Evolutionary conservation across 2,329 filamentous ascomycete genomes (phyloP).

Genomic region (Hypoxylon sp.): DNA sequence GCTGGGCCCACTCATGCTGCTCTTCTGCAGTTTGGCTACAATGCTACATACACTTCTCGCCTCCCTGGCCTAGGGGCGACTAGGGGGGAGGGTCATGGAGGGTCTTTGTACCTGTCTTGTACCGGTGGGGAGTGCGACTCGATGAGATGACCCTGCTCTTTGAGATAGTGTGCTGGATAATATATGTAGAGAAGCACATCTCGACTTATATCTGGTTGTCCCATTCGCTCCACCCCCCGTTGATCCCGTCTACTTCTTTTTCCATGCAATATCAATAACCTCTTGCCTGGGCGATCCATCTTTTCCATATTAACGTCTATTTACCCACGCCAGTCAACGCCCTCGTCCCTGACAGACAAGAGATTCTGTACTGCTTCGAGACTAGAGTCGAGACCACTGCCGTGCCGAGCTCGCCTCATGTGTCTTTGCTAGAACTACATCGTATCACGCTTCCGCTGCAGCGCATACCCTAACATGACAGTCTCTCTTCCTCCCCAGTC

Average conservation of each 20-base stretch:
- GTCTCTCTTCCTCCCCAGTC: conserved; percentile 60
- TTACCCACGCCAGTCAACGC: conserved; percentile 57
- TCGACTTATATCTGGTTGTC: conserved; percentile 52
- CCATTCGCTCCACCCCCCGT: conserved; percentile 49
- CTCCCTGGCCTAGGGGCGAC: conserved; percentile 35
- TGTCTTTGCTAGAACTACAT: conserved; percentile 43
- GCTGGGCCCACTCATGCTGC: conserved; percentile 38
- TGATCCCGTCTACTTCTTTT: conserved; percentile 40
- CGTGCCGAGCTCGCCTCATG: conserved; percentile 44
- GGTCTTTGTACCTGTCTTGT: conserved; percentile 41
- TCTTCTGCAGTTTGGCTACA: conserved; percentile 31
- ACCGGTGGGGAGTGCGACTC: conserved; percentile 42
- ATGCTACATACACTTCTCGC: conserved; percentile 42
- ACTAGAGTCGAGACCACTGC: conserved; percentile 42
- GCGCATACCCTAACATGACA: conserved; percentile 58
- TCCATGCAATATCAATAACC: conserved; percentile 52
- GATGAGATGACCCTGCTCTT: conserved; percentile 44
- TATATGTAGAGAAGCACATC: conserved; percentile 47
- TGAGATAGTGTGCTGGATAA: conserved; percentile 40
- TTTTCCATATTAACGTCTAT: conserved; percentile 58
- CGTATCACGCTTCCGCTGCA: conserved; percentile 43
- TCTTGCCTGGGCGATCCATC: conserved; percentile 51
- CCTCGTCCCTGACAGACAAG: conserved; percentile 50
- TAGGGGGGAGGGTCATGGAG: conserved; percentile 32
- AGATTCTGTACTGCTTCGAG: conserved; percentile 46